Conservation (phyloP, 805 yeast genomes). For the Alloascoidea africana region DNA sequence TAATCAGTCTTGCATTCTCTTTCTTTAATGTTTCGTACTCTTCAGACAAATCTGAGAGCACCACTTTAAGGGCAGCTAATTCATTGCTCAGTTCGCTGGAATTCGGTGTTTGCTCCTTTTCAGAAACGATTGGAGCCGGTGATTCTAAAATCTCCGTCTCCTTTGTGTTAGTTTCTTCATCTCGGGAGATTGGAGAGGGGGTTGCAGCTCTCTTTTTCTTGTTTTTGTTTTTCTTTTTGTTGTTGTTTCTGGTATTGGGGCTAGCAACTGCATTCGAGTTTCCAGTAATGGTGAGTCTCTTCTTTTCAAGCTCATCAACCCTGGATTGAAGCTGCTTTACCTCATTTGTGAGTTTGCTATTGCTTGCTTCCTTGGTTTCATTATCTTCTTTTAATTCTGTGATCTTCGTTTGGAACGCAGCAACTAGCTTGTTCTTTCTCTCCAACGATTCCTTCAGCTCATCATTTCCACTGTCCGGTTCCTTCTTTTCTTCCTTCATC, state of each 20-base stretch:
- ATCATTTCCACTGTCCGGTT: conserved; percentile 6
- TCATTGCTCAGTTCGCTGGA: conserved; percentile 1
- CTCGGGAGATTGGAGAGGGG: conserved; percentile 2
- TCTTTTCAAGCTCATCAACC: conserved; percentile 4
- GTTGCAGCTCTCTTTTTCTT: too few species aligned
- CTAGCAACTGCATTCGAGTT: conserved; percentile 5
- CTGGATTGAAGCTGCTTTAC: conserved; percentile 5
- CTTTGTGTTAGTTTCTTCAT: conserved; percentile 4
- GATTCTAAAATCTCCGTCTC: conserved; percentile 5
- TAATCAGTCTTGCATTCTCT: conserved; percentile 4
- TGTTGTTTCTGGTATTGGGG: conserved; percentile 3
- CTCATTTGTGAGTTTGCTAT: conserved; percentile 9
- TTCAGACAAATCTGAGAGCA: neutral
- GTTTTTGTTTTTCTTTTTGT: conserved; percentile 10
- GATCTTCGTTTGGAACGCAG: conserved; percentile 6
- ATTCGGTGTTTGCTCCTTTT: conserved; percentile 1
- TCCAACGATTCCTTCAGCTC: conserved; percentile 4
- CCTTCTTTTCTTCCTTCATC: conserved; percentile 4
- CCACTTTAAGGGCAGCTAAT: neutral
- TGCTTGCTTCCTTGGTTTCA: conserved; percentile 4
- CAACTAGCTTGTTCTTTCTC: conserved; percentile 3
- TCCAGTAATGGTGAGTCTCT: conserved; percentile 2
- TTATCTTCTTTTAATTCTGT: conserved; percentile 9
- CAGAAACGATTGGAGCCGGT: too few species aligned
- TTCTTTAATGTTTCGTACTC: conserved; percentile 1